Conservation (phyloP, 805 yeast genomes). For the Yarrowia bubula region DNA sequence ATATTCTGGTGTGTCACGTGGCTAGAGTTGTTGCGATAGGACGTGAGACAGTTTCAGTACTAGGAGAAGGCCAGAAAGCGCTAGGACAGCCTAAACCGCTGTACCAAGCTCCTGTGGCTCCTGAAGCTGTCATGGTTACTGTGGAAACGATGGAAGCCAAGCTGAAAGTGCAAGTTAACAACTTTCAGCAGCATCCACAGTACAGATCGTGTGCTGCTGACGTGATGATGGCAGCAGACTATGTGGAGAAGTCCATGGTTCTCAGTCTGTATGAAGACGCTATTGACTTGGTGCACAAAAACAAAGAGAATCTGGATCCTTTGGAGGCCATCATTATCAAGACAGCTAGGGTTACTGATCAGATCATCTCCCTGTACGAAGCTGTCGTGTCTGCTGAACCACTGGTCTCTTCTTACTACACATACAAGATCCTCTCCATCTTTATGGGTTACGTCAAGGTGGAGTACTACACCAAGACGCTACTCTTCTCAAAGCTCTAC, state of each 20-base stretch:
- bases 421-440: conserved; percentile 15
- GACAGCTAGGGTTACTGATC: not conserved
- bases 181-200: conserved; percentile 19
- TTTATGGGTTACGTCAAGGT: conserved; percentile 20
- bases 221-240: conserved; percentile 18
- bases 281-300: not conserved
- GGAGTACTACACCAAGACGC: conserved; percentile 17
- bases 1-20: conserved; percentile 3
- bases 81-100: conserved; percentile 10
- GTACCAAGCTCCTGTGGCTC: conserved; percentile 2
- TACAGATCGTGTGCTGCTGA: not conserved
- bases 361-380: conserved; percentile 1
- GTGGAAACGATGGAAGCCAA: conserved; percentile 3
- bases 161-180: not conserved
- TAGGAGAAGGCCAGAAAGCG: conserved; percentile 20
- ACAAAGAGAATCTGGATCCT: not conserved
- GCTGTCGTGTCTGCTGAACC: not conserved
- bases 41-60: not conserved
- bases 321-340: not conserved
- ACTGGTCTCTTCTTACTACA: conserved; percentile 7
- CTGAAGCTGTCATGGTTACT: not conserved
- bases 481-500: not conserved
- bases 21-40: conserved; percentile 6
- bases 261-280: conserved; percentile 14
- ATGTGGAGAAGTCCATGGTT: conserved; percentile 2